These are phyloP conservation scores for Citrullus amarus DNA, from an alignment of 306 rosid species.

Conservation along the genomic window DNA sequence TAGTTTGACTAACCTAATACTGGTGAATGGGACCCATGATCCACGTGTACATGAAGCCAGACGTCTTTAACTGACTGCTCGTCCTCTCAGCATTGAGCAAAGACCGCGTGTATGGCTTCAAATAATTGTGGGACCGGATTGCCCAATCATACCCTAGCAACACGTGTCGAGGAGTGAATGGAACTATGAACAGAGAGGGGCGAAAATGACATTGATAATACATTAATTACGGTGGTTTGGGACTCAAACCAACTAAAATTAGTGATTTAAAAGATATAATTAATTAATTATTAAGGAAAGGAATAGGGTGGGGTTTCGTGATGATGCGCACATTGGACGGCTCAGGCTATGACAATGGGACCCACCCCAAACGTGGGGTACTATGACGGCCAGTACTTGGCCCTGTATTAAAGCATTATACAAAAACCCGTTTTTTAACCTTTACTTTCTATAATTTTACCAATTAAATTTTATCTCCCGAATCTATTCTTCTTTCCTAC, in stretches of 20 bases:
- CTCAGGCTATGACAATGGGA: not conserved
- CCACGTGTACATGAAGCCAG: not conserved
- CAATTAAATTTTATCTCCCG: not conserved
- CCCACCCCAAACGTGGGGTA: not conserved
- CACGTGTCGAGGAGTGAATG: not conserved
- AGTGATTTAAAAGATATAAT: not conserved
- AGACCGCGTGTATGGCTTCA: not conserved
- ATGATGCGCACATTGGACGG: constrained; percentile 1
- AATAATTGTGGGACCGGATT: not conserved
- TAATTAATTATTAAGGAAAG: not conserved
- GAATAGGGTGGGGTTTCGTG: not conserved
- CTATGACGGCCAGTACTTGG: not conserved
- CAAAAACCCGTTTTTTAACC: not conserved
- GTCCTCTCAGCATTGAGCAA: not conserved
- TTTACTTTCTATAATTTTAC: not conserved
- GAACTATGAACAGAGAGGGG: not conserved
- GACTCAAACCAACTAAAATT: not conserved
- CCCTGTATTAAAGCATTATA: not conserved
- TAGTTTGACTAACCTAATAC: not conserved
- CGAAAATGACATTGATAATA: not conserved
- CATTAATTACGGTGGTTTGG: not conserved
- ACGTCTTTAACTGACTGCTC: not conserved
- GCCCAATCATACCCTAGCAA: not conserved
- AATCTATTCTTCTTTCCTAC: too few relatives aligned
- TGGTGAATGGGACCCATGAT: not conserved